Evolutionary conservation across 208 protist species (phyloP), one percentile per base, ranked within the genome.

Genomic region (Crithidia mellificae): DNA sequence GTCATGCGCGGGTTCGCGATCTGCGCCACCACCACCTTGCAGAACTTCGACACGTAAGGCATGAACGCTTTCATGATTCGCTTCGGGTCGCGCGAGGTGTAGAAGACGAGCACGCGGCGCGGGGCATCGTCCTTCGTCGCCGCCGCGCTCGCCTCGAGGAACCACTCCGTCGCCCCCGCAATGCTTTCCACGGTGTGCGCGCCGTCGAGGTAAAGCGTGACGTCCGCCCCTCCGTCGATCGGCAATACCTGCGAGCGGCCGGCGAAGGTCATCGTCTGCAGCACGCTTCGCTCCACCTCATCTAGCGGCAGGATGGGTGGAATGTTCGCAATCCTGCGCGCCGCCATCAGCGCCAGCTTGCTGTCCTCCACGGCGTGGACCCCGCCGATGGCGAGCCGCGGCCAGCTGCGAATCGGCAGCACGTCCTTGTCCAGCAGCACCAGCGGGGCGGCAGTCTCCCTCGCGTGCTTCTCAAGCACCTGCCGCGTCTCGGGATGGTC

Each of bases 141-240:
- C 6, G 43, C 55, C 20, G 77, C 74, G 68, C 90, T 95, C n/a
- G 53, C 83, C 2, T 85, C 76, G n/a, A 94, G 36, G 51, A 93
- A 95, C 90, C 92, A 97, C 47, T 74, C 44, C 19, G 80, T 86
- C 6, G 88, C 88, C 30, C 73, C 39, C 6, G 39, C 19, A 17
- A 97, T 56, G 61, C 92, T 97, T 80, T 95, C 90, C 32, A 70
- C 68, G 0, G 92, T 97, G 72, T 97, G 92, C 1, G 92, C 92
- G n/a, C 92, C 90, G 64, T 97, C 92, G 11, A 97, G 66, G 67
- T 92, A 94, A 11, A 94, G 62, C 0, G 83, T 91, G 24, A 66
- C 74, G 57, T 84, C 72, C 2, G 41, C 43, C 29, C 82, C 80
- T 20, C 75, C 74, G 24, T 79, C 72, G 30, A 92, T 41, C 0